Evolutionary conservation across 306 rosid species (phyloP), one percentile per base, ranked within the genome.

Genomic region (Trifolium subterraneum): DNA sequence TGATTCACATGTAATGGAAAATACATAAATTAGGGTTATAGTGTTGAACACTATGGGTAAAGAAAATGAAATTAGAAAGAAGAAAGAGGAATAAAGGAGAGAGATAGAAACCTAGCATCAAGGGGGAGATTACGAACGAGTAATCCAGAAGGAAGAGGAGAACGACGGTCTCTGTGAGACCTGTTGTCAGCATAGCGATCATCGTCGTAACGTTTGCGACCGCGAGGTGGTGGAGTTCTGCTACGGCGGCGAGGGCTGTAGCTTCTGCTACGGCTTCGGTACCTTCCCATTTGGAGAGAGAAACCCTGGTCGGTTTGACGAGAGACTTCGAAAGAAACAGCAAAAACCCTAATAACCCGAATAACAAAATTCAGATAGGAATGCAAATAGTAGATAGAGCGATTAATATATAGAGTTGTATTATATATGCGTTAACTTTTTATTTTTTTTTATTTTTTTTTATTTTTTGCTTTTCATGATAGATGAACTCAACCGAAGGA

Each of bases 51-150:
- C 31, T 27, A 3, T 0, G 31, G 31, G 4, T 29, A 4, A 29
- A 29, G 62, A 19, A 48, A 45, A n/a, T 68, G 63, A 27, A 31
- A 70, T 31, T 50, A n/a, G 55, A 33, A 68, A 48, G 31, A 50
- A 9, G 8, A 29, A 31, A 48, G 10, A 65, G 9, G 33, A 10
- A 10, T 5, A 36, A 64, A 50, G 61, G 45, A n/a, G n/a, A 15
- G 61, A 7, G 2, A 10, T 10, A 7, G 5, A 12, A 19, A 91
- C 98, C 97, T 87, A n/a, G 97, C 96, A 70, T 90, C 87, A 1
- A 95, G 96, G 23, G 99, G 98, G 3, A 95, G 99, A 81, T 95
- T 95, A 54, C 99, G 98, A 62, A 95, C 93, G 50, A 95, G 98
- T 69, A 95, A 81, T n/a, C 99, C 99, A 18, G 96, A 87, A 74